phyloP scores from a whole-genome alignment of 768 basidiomycete genomes.

The Collybiopsis confluens region DNA sequence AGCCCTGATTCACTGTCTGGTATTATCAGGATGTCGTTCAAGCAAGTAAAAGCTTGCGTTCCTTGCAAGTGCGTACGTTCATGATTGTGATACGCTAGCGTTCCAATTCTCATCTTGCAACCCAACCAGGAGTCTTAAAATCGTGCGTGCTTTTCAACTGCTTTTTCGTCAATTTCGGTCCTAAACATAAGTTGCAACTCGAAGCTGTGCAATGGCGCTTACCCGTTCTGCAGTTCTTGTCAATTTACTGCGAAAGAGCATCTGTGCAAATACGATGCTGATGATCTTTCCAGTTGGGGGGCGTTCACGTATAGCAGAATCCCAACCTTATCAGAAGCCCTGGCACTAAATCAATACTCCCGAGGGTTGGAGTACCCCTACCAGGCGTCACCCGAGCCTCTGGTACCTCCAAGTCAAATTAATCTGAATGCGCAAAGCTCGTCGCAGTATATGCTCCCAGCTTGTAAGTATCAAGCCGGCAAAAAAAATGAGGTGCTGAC shows the following conservation, averaged over 20 bases:
- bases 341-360: no score
- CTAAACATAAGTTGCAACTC: constrained; percentile 1
- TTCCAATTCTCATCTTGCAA: constrained; percentile 3
- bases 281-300: constrained; percentile 59
- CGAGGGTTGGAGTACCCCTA: constrained; percentile 50
- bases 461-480: no score
- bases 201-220: constrained; percentile 64
- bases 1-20: not conserved
- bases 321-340: no score
- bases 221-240: constrained; percentile 66
- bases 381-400: not conserved
- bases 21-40: constrained; percentile 36
- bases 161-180: constrained; percentile 7
- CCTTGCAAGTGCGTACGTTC: constrained; percentile 42
- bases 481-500: no score
- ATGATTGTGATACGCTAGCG: not conserved
- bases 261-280: constrained; percentile 71
- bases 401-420: no score
- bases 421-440: no score
- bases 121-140: constrained; percentile 40
- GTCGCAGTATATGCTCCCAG: no score
- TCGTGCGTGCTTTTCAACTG: constrained; percentile 27
- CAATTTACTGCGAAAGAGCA: constrained; percentile 52
- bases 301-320: constrained; percentile 59
- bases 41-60: constrained; percentile 51